Evolutionary conservation across 331 rosid genomes (phyloP).

Genomic region (Stylosanthes scabra): DNA sequence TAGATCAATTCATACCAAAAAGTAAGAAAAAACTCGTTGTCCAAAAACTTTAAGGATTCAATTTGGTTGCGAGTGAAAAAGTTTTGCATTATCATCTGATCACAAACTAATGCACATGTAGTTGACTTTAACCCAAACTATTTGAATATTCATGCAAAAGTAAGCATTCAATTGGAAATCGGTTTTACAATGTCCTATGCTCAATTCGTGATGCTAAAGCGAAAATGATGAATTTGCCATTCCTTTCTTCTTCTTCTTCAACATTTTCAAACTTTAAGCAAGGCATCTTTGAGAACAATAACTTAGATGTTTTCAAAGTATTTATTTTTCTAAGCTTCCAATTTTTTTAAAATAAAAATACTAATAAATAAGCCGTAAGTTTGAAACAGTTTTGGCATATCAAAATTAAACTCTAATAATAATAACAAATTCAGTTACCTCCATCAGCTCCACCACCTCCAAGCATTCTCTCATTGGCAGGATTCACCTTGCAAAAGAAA

Average conservation of each 20-base stretch:
- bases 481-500: constrained; percentile 70
- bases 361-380: too few relatives aligned
- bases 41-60: not conserved
- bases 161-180: too few relatives aligned
- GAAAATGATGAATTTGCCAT: not conserved
- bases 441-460: constrained; percentile 99
- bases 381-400: too few relatives aligned
- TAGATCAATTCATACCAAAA: not conserved
- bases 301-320: not conserved
- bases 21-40: not conserved
- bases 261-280: constrained; percentile 8
- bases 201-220: not conserved
- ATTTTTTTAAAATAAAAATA: too few relatives aligned
- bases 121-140: too few relatives aligned
- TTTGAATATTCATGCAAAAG: too few relatives aligned
- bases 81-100: too few relatives aligned
- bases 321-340: not conserved
- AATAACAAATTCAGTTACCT: constrained; percentile 51
- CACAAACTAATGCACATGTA: too few relatives aligned
- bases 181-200: too few relatives aligned
- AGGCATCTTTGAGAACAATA: not conserved
- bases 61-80: too few relatives aligned
- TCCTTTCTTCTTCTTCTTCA: not conserved
- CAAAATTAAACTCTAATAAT: too few relatives aligned
- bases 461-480: constrained; percentile 92